A percentile compares a stretch with the other conserved stretches of the same genome.
Conservation (phyloP, 192 early-diverging fungal species). For the Endogone sp. region DNA sequence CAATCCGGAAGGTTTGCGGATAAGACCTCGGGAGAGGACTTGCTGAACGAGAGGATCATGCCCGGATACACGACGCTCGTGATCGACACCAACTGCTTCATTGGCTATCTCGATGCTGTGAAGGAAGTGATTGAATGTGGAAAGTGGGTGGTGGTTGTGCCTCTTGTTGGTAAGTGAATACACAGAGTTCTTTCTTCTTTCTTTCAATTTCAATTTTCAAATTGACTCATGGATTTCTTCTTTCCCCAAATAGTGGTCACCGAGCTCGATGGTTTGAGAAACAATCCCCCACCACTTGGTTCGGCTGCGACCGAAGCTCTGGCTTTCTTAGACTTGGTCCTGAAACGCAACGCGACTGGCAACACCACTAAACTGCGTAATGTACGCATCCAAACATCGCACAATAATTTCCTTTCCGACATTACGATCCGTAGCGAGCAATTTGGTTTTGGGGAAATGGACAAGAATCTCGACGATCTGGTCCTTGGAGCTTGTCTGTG, state of each 20-base stretch:
- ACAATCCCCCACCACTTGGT: constrained; percentile 46
- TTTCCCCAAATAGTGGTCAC: constrained; percentile 37
- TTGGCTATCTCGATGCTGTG: constrained; percentile 42
- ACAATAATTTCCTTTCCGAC: constrained; percentile 49
- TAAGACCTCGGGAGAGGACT: too few relatives aligned
- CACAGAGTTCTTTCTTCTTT: not conserved
- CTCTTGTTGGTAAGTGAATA: constrained; percentile 40
- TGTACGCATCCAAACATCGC: constrained; percentile 52
- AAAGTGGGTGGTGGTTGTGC: constrained; percentile 49
- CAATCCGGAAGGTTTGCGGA: too few relatives aligned
- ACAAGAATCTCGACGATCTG: constrained; percentile 57
- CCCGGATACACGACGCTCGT: constrained; percentile 38
- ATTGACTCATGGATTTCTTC: not conserved
- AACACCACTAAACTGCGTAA: constrained; percentile 25
- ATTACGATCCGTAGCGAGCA: constrained; percentile 51
- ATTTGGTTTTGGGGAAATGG: constrained; percentile 48
- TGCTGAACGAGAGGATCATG: constrained; percentile 7
- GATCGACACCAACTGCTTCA: constrained; percentile 56
- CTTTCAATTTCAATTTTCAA: not conserved
- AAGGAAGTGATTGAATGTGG: constrained; percentile 35
- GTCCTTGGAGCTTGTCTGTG: constrained; percentile 51
- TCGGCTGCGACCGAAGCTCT: constrained; percentile 38
- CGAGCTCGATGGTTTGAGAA: constrained; percentile 49
- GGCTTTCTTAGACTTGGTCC: constrained; percentile 36
- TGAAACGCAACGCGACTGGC: constrained; percentile 5